Conservation (phyloP, 768 basidiomycete genomes). For the Lactarius quietus region DNA sequence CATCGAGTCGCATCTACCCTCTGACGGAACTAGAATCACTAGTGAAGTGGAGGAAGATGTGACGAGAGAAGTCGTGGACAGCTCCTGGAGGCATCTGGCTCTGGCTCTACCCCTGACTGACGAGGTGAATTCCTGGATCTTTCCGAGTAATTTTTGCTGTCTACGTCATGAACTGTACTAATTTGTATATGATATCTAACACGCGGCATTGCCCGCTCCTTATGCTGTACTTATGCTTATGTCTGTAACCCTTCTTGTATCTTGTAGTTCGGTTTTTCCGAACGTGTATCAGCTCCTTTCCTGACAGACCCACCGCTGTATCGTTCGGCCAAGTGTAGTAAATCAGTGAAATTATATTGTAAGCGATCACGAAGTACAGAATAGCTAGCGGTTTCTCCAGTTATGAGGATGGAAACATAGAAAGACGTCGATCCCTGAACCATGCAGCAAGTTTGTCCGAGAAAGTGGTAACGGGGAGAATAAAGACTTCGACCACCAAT, state of each 20-base stretch:
- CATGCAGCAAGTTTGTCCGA: not conserved
- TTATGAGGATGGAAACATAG: not conserved
- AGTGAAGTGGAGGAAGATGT: slow-evolving; percentile 64
- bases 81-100: slow-evolving; percentile 39
- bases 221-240: slow-evolving; percentile 6
- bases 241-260: slow-evolving; percentile 8
- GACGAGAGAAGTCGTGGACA: slow-evolving; percentile 60
- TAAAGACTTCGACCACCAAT: not conserved
- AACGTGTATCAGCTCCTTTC: slow-evolving; percentile 1
- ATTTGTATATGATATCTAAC: slow-evolving; percentile 2
- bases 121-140: not conserved
- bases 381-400: not conserved
- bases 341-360: not conserved
- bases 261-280: slow-evolving; percentile 1
- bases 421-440: not conserved
- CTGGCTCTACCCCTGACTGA: slow-evolving; percentile 1
- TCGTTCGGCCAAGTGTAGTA: not conserved
- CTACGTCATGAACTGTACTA: not conserved
- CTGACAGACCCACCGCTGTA: not conserved
- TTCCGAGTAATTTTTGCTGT: not conserved
- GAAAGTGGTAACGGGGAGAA: not conserved
- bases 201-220: not conserved
- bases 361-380: too few relatives aligned
- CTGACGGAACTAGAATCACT: slow-evolving; percentile 42
- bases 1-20: slow-evolving; percentile 37